A percentile compares a stretch with the other conserved stretches of the same genome.
These are phyloP conservation scores for Solanum corneliomulleri DNA, from an alignment of 257 asterid species.

Conservation along the genomic window DNA sequence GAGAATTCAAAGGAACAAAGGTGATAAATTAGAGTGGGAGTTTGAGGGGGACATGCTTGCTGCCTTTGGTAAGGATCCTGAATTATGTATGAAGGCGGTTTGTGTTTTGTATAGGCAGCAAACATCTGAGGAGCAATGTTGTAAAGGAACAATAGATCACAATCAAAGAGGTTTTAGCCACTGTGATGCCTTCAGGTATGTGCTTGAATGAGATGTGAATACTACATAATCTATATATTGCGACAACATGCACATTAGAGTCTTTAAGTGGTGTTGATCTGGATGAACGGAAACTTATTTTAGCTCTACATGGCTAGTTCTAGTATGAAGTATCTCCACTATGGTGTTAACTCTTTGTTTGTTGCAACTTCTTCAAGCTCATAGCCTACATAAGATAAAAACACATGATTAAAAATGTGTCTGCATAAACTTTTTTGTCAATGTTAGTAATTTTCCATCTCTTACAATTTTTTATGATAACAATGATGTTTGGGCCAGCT, in stretches of 20 bases:
- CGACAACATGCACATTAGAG: not conserved
- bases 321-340: not conserved
- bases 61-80: conserved; percentile 41
- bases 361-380: not conserved
- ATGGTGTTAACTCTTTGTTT: not conserved
- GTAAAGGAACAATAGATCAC: conserved; percentile 23
- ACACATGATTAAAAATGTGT: not conserved
- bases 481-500: not conserved
- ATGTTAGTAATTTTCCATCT: not conserved
- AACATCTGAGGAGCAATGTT: conserved; percentile 33
- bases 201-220: not conserved
- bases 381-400: not conserved
- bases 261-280: not conserved
- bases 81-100: conserved; percentile 64
- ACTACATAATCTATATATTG: not conserved
- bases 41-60: conserved; percentile 63
- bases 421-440: not conserved
- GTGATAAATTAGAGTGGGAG: conserved; percentile 34
- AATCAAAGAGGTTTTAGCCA: conserved; percentile 56
- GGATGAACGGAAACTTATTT: not conserved
- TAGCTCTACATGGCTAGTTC: not conserved
- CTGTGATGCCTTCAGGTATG: conserved; percentile 39
- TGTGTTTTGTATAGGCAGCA: conserved; percentile 62
- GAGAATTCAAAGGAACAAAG: conserved; percentile 35
- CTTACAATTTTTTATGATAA: not conserved